Base-by-base conservation (phyloP, 2,329 filamentous ascomycete species). In the Claviceps capensis region DNA sequence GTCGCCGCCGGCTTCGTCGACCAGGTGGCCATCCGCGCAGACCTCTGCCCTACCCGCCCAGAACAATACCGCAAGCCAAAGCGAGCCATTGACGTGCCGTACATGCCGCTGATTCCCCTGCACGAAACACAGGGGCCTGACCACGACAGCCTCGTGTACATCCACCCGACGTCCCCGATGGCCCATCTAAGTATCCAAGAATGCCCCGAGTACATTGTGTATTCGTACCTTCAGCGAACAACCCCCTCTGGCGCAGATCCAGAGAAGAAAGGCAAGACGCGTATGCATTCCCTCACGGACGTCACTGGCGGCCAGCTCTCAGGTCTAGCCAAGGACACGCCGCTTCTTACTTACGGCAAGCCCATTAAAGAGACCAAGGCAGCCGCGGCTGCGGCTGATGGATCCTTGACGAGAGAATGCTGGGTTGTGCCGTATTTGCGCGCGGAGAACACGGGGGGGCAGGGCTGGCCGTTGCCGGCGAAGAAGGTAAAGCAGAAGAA, bases 1-100 rank as follows among this genome's bases (percentile, higher is more conserved):
- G 82, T 88, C 22, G 88, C 91, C 0, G 85, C 88, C 0, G 93
- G 91, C 1, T 97, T 96, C 70, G 82, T 97, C 61, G 93, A 98
- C 67, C 86, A 96, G 59, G 79, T 98, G 42, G 93, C 93, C 46
- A 89, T 97, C 59, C 86, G 93, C 54, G 88, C 87, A 4, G 91
- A 98, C 66, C 73, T 88, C n/a, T 77, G 88, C 0, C 87, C 88
- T 0, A 77, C 76, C 13, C 86, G 87, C 0, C 82, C 83, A 1
- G 81, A 84, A 55, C 69, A 77, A 50, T 69, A 74, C 46, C 76
- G 84, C 17, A 88, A 86, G 55, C 87, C 90, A 0, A 82, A 81
- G 49, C 81, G 89, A n/a, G 86, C 90, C 1, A 94, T 93, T 57
- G 89, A 97, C 59, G 86, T 97, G 2, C 86, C 91, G 0, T 98